phyloP scores from a whole-genome alignment of 805 yeast genomes.

The Saccharomycopsis sp. region DNA sequence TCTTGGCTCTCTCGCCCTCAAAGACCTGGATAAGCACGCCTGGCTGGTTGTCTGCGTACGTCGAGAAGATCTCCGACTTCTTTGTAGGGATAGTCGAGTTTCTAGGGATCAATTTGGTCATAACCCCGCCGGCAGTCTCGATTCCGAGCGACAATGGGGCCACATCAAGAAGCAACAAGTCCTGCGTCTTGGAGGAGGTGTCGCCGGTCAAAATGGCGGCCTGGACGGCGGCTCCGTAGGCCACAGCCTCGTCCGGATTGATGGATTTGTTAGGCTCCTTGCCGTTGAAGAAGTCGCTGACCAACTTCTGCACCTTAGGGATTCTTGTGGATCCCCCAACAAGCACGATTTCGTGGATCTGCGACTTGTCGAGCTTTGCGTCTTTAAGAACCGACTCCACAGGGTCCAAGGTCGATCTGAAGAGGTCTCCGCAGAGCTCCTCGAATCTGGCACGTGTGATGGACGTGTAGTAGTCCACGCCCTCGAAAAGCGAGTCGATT shows the following conservation, averaged over 20 bases:
- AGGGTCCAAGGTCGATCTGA: conserved; percentile 92
- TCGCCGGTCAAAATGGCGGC: conserved; percentile 98
- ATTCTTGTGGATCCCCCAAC: conserved; percentile 99
- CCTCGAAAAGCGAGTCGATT: conserved; percentile 94
- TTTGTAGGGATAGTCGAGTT: conserved; percentile 98
- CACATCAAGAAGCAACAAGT: conserved; percentile 92
- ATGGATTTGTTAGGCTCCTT: conserved; percentile 97
- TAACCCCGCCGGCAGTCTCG: conserved; percentile 99
- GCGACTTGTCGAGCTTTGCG: conserved; percentile 87
- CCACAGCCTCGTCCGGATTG: conserved; percentile 99
- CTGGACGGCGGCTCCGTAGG: conserved; percentile 99
- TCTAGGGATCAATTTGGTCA: conserved; percentile 98
- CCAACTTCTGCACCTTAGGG: conserved; percentile 96
- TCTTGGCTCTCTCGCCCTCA: conserved; percentile 98
- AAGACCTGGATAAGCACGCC: conserved; percentile 98
- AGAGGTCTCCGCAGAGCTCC: conserved; percentile 92
- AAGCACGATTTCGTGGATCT: conserved; percentile 88
- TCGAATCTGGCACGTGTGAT: conserved; percentile 98
- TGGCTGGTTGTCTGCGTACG: conserved; percentile 98
- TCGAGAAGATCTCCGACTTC: conserved; percentile 96
- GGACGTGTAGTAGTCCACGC: conserved; percentile 95
- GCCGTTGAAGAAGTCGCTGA: conserved; percentile 96
- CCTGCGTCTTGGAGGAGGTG: conserved; percentile 96
- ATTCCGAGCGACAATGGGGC: conserved; percentile 98
- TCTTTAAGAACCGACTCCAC: conserved; percentile 95